Evolutionary conservation across 2,329 filamentous ascomycete genomes (phyloP).

Genomic region (Emergomyces pasteurianus): DNA sequence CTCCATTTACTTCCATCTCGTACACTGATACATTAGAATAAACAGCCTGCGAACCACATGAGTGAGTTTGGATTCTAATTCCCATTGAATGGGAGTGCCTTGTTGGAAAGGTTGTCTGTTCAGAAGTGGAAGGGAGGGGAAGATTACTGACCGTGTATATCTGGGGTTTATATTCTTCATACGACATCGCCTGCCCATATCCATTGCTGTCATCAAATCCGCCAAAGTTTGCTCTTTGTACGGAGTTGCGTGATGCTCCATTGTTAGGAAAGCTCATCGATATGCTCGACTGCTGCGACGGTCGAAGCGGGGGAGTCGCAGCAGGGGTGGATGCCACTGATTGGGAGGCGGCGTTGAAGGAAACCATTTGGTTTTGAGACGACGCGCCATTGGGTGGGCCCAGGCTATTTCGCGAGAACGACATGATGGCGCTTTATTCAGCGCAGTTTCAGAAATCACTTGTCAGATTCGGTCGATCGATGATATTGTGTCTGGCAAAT

Average conservation of each 20-base stretch:
- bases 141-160: constrained; percentile 33
- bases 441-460: neutral
- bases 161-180: constrained; percentile 32
- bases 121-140: no score
- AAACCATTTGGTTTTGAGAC: constrained; percentile 29
- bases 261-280: constrained; percentile 28
- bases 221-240: constrained; percentile 23
- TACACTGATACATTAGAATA: constrained; percentile 72
- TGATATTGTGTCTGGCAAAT: neutral
- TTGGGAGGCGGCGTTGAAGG: constrained; percentile 33
- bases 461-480: neutral
- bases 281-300: constrained; percentile 31
- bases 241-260: constrained; percentile 21
- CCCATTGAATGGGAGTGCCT: neutral
- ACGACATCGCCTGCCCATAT: constrained; percentile 25
- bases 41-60: constrained; percentile 5
- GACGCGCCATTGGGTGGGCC: constrained; percentile 27
- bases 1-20: constrained; percentile 90
- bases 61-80: neutral
- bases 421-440: constrained; percentile 18
- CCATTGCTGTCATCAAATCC: constrained; percentile 32
- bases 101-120: neutral
- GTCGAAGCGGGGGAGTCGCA: constrained; percentile 32
- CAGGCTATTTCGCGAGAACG: constrained; percentile 29
- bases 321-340: constrained; percentile 35